These are phyloP conservation scores for Lomentospora prolificans DNA, from an alignment of 2,329 filamentous ascomycete species.

Conservation along the genomic window DNA sequence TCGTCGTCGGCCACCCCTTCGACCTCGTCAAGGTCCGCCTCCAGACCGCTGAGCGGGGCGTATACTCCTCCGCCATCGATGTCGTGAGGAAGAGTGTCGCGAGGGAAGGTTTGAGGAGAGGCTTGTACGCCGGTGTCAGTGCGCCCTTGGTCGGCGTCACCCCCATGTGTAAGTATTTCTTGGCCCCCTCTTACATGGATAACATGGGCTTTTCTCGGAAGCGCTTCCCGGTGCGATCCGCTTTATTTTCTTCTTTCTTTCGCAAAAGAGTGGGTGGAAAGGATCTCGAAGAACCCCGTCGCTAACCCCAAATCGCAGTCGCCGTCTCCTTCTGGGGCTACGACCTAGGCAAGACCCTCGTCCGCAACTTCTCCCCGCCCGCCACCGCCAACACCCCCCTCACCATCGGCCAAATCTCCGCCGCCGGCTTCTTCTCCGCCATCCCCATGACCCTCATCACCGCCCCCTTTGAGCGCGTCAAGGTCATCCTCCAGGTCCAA, in stretches of 20 bases:
- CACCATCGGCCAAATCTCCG: conserved; percentile 77
- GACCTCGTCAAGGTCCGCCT: conserved; percentile 96
- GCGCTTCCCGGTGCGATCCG: neutral
- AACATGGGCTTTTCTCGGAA: too few relatives aligned
- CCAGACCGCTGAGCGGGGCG: conserved; percentile 89
- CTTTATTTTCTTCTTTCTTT: neutral
- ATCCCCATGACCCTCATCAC: conserved; percentile 97
- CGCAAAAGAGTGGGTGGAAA: neutral
- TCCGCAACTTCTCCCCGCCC: conserved; percentile 54
- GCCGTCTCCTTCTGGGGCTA: conserved; percentile 77
- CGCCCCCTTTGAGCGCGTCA: conserved; percentile 97
- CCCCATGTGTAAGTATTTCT: conserved; percentile 77
- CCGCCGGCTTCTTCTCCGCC: conserved; percentile 94
- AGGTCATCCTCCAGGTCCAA: conserved; percentile 96
- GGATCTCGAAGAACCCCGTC: neutral
- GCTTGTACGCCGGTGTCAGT: conserved; percentile 92
- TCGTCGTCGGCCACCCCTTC: conserved; percentile 91
- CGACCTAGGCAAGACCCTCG: conserved; percentile 86
- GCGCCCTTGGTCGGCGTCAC: conserved; percentile 93
- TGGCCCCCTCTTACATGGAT: too few relatives aligned
- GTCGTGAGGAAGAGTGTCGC: conserved; percentile 84
- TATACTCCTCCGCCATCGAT: conserved; percentile 84
- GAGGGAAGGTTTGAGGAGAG: conserved; percentile 68
- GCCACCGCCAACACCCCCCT: conserved; percentile 60
- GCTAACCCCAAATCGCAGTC: conserved; percentile 30